phyloP scores from a whole-genome alignment of 352 stramenopile genomes.

The Phytophthora pseudosyringae region DNA sequence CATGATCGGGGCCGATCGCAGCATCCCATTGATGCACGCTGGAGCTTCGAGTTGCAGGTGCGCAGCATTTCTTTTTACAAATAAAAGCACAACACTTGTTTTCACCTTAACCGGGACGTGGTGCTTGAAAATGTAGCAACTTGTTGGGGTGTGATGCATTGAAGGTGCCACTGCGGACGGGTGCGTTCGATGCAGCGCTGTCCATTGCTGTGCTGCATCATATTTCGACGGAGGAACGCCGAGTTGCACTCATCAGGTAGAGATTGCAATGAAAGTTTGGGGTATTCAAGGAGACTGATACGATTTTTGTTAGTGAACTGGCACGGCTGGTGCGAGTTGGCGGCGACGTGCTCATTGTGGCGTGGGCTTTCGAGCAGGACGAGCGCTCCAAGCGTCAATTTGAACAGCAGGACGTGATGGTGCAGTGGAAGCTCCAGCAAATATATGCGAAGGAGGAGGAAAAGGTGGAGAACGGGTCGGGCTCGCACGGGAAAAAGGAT shows the following conservation, averaged over 20 bases:
- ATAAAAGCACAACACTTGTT: not conserved
- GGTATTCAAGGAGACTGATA: not conserved
- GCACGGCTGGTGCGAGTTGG: slow-evolving; percentile 68
- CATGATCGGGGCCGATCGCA: slow-evolving; percentile 77
- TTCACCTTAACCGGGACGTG: slow-evolving; percentile 3
- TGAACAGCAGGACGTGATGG: slow-evolving; percentile 81
- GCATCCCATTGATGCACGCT: slow-evolving; percentile 70
- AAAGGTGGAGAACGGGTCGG: not conserved
- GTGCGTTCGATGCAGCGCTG: slow-evolving; percentile 76
- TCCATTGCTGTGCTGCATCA: slow-evolving; percentile 88
- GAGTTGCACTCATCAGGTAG: slow-evolving; percentile 73
- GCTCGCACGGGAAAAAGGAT: slow-evolving; percentile 49
- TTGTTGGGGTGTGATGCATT: slow-evolving; percentile 80
- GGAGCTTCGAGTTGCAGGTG: slow-evolving; percentile 51
- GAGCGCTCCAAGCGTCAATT: slow-evolving; percentile 78
- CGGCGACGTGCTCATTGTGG: slow-evolving; percentile 66
- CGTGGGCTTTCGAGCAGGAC: slow-evolving; percentile 88
- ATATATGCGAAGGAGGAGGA: slow-evolving; percentile 57
- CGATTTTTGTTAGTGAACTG: slow-evolving; percentile 54
- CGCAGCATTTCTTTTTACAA: slow-evolving; percentile 2
- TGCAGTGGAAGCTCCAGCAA: slow-evolving; percentile 89
- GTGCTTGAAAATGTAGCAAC: slow-evolving; percentile 33
- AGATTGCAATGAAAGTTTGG: not conserved
- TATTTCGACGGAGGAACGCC: slow-evolving; percentile 78
- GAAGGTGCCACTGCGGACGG: slow-evolving; percentile 61